These are phyloP conservation scores for Phytophthora colocasiae DNA, from an alignment of 352 stramenopile species.

Conservation along the genomic window DNA sequence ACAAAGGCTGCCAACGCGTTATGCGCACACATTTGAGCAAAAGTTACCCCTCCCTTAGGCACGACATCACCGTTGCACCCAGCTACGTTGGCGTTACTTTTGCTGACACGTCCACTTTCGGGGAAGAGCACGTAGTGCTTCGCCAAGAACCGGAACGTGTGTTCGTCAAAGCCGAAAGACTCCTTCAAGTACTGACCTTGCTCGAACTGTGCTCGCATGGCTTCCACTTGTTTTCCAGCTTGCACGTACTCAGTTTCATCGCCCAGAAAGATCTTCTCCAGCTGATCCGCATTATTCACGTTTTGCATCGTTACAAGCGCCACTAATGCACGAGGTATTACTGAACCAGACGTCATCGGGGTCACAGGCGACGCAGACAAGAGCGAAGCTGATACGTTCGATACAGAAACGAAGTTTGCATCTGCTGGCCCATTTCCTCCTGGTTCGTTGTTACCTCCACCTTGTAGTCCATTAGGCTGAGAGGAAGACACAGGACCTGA, in stretches of 20 bases:
- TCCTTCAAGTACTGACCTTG: conserved; percentile 75
- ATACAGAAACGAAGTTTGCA: conserved; percentile 48
- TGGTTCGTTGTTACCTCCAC: conserved; percentile 6
- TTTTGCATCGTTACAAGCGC: conserved; percentile 82
- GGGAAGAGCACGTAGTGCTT: conserved; percentile 73
- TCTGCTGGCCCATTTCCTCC: conserved; percentile 16
- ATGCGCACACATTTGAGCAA: conserved; percentile 81
- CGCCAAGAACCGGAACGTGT: conserved; percentile 85
- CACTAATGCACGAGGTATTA: conserved; percentile 63
- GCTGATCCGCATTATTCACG: conserved; percentile 58
- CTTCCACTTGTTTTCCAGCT: conserved; percentile 60
- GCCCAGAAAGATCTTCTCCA: conserved; percentile 78
- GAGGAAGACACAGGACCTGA: conserved; percentile 25
- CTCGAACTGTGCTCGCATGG: conserved; percentile 73
- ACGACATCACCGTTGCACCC: conserved; percentile 16
- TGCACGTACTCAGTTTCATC: conserved; percentile 66
- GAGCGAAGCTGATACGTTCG: conserved; percentile 38
- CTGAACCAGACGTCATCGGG: conserved; percentile 42
- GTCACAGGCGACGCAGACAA: conserved; percentile 47
- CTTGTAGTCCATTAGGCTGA: conserved; percentile 33
- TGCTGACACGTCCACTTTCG: conserved; percentile 10
- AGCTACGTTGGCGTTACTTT: conserved; percentile 2
- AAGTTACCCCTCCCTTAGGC: conserved; percentile 40
- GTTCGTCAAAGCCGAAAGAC: conserved; percentile 87
- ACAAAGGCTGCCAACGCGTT: conserved; percentile 85